Evolutionary conservation across 305 asterid species (phyloP).

Genomic region (Fraxinus paxiana): DNA sequence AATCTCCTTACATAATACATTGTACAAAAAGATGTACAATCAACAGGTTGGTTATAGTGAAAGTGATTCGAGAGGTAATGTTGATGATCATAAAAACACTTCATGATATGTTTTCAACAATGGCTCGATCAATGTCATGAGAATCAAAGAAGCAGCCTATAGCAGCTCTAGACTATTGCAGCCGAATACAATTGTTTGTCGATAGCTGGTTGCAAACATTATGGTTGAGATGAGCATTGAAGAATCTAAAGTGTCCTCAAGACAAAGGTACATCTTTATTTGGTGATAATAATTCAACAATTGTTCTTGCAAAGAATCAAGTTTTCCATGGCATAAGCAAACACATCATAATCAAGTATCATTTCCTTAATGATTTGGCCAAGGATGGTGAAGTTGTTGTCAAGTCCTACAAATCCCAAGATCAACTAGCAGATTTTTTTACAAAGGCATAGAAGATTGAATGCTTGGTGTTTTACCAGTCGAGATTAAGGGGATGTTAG

Average conservation of each 20-base stretch:
- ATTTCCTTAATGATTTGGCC: background rate
- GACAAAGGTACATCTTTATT: background rate
- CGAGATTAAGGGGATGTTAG: background rate
- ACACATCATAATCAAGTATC: background rate
- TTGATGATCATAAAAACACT: background rate
- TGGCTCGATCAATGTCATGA: background rate
- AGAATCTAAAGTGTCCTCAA: background rate
- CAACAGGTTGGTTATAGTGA: background rate
- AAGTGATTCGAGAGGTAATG: background rate
- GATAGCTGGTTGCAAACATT: background rate
- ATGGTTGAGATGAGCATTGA: background rate
- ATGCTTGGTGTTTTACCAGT: background rate
- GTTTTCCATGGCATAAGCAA: background rate
- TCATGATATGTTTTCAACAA: background rate
- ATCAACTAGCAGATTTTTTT: background rate
- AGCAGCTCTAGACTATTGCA: background rate
- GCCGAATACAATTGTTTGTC: background rate
- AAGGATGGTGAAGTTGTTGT: background rate
- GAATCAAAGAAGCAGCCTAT: background rate
- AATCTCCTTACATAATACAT: background rate
- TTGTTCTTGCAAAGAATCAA: background rate
- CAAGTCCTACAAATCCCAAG: background rate
- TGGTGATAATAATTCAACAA: background rate
- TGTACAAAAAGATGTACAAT: background rate
- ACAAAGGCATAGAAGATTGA: background rate